phyloP scores from a whole-genome alignment of 2,329 filamentous ascomycete genomes.

The Diplocarpon rosae region DNA sequence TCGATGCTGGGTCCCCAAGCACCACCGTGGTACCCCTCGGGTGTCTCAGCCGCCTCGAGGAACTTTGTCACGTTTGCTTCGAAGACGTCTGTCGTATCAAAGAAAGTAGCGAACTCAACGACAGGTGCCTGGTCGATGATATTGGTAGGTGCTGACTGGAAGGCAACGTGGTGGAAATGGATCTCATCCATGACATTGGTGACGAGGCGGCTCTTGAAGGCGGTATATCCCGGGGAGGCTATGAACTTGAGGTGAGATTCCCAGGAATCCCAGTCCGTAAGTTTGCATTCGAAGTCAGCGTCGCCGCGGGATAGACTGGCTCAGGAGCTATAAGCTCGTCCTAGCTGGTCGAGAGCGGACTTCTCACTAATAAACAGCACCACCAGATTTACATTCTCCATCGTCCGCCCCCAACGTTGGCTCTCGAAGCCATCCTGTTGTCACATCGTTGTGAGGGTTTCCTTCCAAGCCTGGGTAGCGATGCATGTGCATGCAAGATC shows the following conservation, averaged over 20 bases:
- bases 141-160: slow-evolving; percentile 1
- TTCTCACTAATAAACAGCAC: slow-evolving; percentile 32
- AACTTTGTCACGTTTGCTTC: slow-evolving; percentile 8
- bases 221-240: slow-evolving; percentile 26
- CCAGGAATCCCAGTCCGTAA: slow-evolving; percentile 33
- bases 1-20: slow-evolving; percentile 9
- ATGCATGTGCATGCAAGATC: slow-evolving; percentile 23
- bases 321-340: background rate
- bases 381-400: slow-evolving; percentile 30
- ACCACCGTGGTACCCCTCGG: slow-evolving; percentile 4
- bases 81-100: slow-evolving; percentile 4
- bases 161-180: slow-evolving; percentile 12
- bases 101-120: slow-evolving; percentile 18
- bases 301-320: background rate
- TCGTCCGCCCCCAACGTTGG: slow-evolving; percentile 28
- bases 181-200: slow-evolving; percentile 5
- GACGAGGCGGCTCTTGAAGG: slow-evolving; percentile 25
- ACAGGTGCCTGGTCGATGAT: slow-evolving; percentile 9
- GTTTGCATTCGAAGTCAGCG: no score
- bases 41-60: slow-evolving; percentile 1
- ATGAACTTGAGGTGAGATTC: slow-evolving; percentile 32
- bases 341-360: background rate
- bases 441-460: slow-evolving; percentile 27
- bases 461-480: slow-evolving; percentile 25
- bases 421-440: slow-evolving; percentile 29